Base-by-base conservation (phyloP, 2,329 filamentous ascomycete species). In the Calonectria pseudoreteaudii region DNA sequence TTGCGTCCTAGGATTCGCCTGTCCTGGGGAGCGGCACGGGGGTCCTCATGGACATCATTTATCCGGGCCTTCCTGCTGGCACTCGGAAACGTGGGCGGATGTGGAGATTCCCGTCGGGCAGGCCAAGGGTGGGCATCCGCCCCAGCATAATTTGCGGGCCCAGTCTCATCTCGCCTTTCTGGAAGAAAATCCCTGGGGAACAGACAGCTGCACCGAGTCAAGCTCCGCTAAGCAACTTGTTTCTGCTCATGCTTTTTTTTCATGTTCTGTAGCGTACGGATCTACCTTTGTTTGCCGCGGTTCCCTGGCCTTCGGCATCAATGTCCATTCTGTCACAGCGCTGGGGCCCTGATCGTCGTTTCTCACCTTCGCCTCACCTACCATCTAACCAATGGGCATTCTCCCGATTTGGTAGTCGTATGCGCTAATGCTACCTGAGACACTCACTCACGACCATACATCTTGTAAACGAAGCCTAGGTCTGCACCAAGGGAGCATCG, bases 121-220 rank as follows among this genome's bases (percentile, higher is more conserved):
- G 66, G 34, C 66, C 73, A 20, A 60, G 64, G 72, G 71, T 70
- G 69, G 67, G 44, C 56, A 64, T 68, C 73, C 56, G 50, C 68
- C 49, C 76, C 73, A 58, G 68, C 74, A 74, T 74, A 71, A 74
- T 71, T 76, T 75, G 72, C 58, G 58, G 64, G 20, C 66, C 76
- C 76, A 64, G 70, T 62, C 70, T 76, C 72, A 74, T 71, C 76
- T 68, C 72, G 68, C 76, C 72, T 74, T 74, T 78, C 75, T 76
- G 64, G 70, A 77, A 76, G 66, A 72, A 71, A 71, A 71, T 20
- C 28, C 36, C 14, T 66, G 66, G 71, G 69, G 65, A 68, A 74
- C 60, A 26, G 66, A 71, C 70, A 67, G 50, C 50, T 73, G 67
- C 66, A 70, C 69, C 71, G 70, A 73, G 69, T 71, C 56, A 68